Base-by-base conservation (phyloP, 495 filamentous ascomycete species). In the Aspergillus indologenus region DNA sequence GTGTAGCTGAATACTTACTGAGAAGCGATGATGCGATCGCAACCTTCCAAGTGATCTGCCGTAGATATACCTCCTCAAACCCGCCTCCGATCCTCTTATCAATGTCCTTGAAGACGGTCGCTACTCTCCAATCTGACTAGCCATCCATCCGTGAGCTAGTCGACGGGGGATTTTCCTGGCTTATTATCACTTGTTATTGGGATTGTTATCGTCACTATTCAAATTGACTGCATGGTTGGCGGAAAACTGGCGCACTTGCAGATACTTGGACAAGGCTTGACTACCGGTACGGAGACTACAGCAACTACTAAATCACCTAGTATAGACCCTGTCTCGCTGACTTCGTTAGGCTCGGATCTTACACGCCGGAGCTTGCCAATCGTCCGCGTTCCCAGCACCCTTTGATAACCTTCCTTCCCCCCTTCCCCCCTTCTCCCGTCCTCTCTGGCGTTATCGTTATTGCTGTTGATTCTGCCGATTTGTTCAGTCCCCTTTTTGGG, bases 201-300 rank as follows among this genome's bases (percentile, higher is more conserved):
- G 26, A 29, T 29, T 29, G 26, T 29, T 29, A 9, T 29, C 26
- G 26, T n/a, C n/a, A n/a, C n/a, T n/a, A n/a, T n/a, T n/a, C n/a
- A n/a, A n/a, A 50, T 22, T 24, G 15, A 50, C 20, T 50, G 15
- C 44, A 14, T 22, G 15, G 19, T 12, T 24, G 22, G 17, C 20
- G 26, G 47, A 11, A 20, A n/a, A 21, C n/a, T 18, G 24, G 47
- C 18, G 24, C 14, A 18, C 18, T 50, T 51, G 48, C 21, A 24
- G 22, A 24, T 15, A 24, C 48, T n/a, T 29, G 23, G 22, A 21
- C 47, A 51, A 51, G 21, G 52, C 52, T 54, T 54, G 52, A 54
- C 26, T 22, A n/a, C 49, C 26, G 26, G n/a, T n/a, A n/a, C n/a
- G n/a, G n/a, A n/a, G n/a, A n/a, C n/a, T n/a, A n/a, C n/a, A n/a